Evolutionary conservation across 2,329 filamentous ascomycete genomes (phyloP).

Genomic region (Reticulascus tulasneorum): DNA sequence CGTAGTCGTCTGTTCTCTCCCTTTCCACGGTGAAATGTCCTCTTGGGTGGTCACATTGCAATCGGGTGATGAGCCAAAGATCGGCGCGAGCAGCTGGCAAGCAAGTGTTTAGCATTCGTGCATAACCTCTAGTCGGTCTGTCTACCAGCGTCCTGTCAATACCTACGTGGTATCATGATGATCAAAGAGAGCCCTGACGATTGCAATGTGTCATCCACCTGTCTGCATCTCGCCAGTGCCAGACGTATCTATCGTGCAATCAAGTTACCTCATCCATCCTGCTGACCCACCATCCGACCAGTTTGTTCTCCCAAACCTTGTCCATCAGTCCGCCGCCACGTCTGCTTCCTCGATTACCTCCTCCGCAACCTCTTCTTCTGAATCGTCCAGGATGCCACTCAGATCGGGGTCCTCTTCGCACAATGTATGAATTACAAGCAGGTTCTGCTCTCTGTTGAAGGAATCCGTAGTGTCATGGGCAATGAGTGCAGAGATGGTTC

Average conservation of each 20-base stretch:
- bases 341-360: background rate
- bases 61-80: conserved; percentile 46
- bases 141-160: conserved; percentile 34
- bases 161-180: conserved; percentile 35
- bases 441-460: too few relatives aligned
- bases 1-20: background rate
- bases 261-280: background rate
- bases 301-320: too few relatives aligned
- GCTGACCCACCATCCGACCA: background rate
- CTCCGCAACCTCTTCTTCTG: too few relatives aligned
- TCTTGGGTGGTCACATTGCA: too few relatives aligned
- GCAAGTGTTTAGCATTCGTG: conserved; percentile 19
- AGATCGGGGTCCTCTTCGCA: too few relatives aligned
- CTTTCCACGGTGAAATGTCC: background rate
- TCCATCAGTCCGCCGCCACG: too few relatives aligned
- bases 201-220: conserved; percentile 12
- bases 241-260: background rate
- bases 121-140: conserved; percentile 34
- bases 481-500: too few relatives aligned
- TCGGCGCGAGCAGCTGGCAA: conserved; percentile 7
- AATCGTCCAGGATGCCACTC: too few relatives aligned
- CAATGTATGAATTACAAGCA: too few relatives aligned
- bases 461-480: too few relatives aligned
- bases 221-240: background rate
- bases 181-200: conserved; percentile 61